Evolutionary conservation across 768 basidiomycete species (phyloP).

Genomic region (Xerocomellus chrysenteron): DNA sequence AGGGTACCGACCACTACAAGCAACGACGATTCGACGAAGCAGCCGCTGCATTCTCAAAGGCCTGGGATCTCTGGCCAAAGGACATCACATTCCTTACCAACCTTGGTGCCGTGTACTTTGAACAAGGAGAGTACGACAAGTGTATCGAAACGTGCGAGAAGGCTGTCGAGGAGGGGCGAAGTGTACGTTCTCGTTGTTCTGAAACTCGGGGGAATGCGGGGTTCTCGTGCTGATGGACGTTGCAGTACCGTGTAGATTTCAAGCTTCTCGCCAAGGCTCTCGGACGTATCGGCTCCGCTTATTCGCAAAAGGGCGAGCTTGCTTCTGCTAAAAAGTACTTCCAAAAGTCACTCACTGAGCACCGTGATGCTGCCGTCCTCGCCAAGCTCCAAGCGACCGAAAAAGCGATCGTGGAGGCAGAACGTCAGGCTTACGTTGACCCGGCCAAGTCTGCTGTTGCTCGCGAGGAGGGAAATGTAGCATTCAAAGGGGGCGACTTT

Average conservation of each 20-base stretch:
- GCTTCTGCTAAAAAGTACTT: slow-evolving; percentile 83
- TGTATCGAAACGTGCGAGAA: slow-evolving; percentile 90
- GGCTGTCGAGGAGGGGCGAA: slow-evolving; percentile 94
- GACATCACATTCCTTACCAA: slow-evolving; percentile 95
- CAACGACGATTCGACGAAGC: slow-evolving; percentile 80
- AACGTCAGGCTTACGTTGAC: slow-evolving; percentile 83
- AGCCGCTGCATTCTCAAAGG: slow-evolving; percentile 70
- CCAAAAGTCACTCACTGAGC: slow-evolving; percentile 92
- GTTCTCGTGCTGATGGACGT: not conserved
- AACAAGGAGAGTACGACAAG: slow-evolving; percentile 89
- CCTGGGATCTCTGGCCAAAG: slow-evolving; percentile 92
- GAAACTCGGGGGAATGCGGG: not conserved
- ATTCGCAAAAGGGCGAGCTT: slow-evolving; percentile 77
- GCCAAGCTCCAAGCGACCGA: slow-evolving; percentile 87
- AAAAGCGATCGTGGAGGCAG: slow-evolving; percentile 71
- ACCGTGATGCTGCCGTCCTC: slow-evolving; percentile 91
- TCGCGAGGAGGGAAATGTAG: slow-evolving; percentile 87
- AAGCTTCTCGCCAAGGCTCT: slow-evolving; percentile 94
- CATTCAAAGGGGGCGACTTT: slow-evolving; percentile 93
- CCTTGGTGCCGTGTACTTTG: slow-evolving; percentile 86
- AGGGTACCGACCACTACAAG: slow-evolving; percentile 83
- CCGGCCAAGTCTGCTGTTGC: slow-evolving; percentile 78
- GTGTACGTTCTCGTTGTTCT: slow-evolving; percentile 40
- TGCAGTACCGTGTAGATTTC: slow-evolving; percentile 84
- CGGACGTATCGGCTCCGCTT: slow-evolving; percentile 85